Base-by-base conservation (phyloP, 2,329 filamentous ascomycete species). In the Truncatella angustata region DNA sequence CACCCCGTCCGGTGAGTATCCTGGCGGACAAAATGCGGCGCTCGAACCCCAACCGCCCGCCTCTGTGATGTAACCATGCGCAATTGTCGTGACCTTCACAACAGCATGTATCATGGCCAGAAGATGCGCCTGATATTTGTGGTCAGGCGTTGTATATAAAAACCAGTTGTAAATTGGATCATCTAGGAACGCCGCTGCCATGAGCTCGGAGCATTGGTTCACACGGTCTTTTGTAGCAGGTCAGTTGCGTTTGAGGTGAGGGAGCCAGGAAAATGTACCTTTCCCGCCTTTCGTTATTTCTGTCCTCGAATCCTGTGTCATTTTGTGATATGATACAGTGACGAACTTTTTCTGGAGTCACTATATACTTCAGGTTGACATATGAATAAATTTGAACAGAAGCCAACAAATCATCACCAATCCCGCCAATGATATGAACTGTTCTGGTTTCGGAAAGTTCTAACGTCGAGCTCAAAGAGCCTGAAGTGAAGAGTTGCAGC, bases 111-210 rank as follows among this genome's bases (percentile, higher is more conserved):
- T 39, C n/a, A 37, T 26, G 11, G 24, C 11, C 23, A 21, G 23
- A 9, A 49, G 20, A 21, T 28, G 16, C 4, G n/a, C 16, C n/a
- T 16, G 16, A 4, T 16, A 20, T 34, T 49, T 21, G 11, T 20
- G 4, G 11, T 36, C 32, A 4, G 46, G 46, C 32, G 23, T 28
- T 12, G 12, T 49, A 34, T 37, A 26, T 12, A 49, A 21, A 34
- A 49, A 49, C 46, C 46, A 39, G 39, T 49, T 49, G 23, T 23
- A 49, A 0, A 49, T 20, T 5, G 46, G 46, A 24, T 39, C 46
- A 49, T 49, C 46, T 11, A 12, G 4, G 9, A 49, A 49, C 12
- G 24, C 24, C 11, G 46, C 10, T 14, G 32, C 34, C 30, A 37
- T 49, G 1, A 49, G 32, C 11, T 37, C 3, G 7, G 30, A 18